Base-by-base conservation (phyloP, 169 alveolate species). In the Eimeria mitis region DNA sequence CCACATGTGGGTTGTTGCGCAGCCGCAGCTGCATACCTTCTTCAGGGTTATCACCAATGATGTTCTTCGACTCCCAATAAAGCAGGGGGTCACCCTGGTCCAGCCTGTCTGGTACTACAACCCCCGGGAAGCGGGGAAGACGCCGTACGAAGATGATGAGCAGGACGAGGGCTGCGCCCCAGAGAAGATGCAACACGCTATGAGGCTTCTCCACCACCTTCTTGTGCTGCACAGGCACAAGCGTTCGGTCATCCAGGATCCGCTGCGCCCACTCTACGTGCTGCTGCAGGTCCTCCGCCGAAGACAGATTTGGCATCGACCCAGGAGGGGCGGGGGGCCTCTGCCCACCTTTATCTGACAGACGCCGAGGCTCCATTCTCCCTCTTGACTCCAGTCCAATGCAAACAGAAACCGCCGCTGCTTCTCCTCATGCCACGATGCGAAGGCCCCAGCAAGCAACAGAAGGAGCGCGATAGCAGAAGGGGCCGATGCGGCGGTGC, bases 51-150 rank as follows among this genome's bases (percentile, higher is more conserved):
- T 85, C 92, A 0, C 92, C 92, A 14, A 85, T 56, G 25, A 85
- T 4, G 40, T n/a, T 42, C 61, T 85, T 85, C 13, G 47, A 54
- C 42, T 85, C 79, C 92, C 92, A 85, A 44, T 49, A 85, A n/a
- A 85, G 4, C 65, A 85, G 54, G 0, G 92, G 81, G n/a, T 85
- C 92, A 6, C 92, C 92, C 21, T 21, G 59, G 1, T 56, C 63
- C 40, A 61, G 1, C 11, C 44, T 7, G 31, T 56, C 65, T 56
- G 63, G 79, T 34, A 5, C 63, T n/a, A 49, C 19, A 52, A 49
- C 92, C n/a, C 92, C 79, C 1, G 92, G 81, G 16, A 61, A 85
- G 21, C 92, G 92, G 63, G 92, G 92, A 8, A 85, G 81, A 23
- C 92, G 81, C 23, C 92, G 92, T n/a, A 85, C 56, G 21, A 85